Evolutionary conservation across 2,329 filamentous ascomycete species (phyloP).

Genomic region (Metarhizium rileyi): DNA sequence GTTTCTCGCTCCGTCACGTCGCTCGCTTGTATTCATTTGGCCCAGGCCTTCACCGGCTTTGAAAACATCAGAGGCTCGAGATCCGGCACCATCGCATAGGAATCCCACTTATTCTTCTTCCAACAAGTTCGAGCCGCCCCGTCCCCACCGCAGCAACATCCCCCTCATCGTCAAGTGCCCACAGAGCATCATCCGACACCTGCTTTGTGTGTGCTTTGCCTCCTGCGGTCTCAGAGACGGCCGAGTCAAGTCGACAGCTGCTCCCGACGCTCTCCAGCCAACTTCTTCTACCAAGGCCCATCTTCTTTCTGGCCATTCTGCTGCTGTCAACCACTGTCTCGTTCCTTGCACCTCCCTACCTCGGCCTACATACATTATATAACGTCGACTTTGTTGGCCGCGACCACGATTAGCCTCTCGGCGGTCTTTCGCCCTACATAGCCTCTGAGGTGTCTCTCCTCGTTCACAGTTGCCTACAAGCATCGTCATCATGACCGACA

Average conservation of each 20-base stretch:
- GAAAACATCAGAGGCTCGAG: background rate
- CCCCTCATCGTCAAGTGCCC: background rate
- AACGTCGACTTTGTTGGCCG: background rate
- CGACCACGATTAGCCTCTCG: background rate
- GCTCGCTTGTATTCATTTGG: background rate
- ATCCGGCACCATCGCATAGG: background rate
- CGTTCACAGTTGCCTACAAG: constrained; percentile 6
- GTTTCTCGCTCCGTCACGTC: background rate
- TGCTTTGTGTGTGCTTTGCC: background rate
- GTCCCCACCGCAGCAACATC: background rate
- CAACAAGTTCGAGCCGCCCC: background rate
- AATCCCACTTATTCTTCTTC: background rate
- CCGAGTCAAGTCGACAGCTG: background rate
- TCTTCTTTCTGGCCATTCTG: background rate
- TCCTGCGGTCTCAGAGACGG: background rate
- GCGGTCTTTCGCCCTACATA: background rate
- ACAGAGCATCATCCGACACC: background rate
- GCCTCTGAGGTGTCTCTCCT: constrained; percentile 3
- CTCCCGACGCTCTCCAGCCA: background rate
- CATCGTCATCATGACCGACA: constrained; percentile 16
- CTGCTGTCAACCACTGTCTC: background rate
- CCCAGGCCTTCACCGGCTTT: background rate
- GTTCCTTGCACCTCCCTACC: background rate
- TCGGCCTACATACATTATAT: background rate
- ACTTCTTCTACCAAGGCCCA: background rate